A percentile compares a stretch with the other conserved stretches of the same genome.
These are phyloP conservation scores for Aureobasidium sp. DNA, from an alignment of 2,329 filamentous ascomycete species.

Conservation along the genomic window DNA sequence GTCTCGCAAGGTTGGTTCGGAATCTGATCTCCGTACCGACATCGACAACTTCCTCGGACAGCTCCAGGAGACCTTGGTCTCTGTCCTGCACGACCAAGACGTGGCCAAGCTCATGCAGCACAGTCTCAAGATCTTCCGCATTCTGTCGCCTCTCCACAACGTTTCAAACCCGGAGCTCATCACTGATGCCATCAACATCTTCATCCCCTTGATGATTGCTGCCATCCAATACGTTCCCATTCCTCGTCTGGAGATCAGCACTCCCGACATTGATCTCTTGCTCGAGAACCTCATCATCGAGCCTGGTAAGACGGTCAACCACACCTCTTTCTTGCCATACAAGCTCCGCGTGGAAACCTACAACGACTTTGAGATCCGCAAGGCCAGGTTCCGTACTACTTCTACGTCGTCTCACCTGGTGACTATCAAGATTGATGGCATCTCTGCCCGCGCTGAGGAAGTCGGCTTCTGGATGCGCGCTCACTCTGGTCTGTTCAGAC, in stretches of 20 bases:
- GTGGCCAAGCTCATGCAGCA: slow-evolving; percentile 61
- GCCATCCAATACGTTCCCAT: slow-evolving; percentile 82
- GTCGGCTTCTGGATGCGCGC: slow-evolving; percentile 82
- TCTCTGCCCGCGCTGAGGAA: slow-evolving; percentile 77
- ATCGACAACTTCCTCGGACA: slow-evolving; percentile 64
- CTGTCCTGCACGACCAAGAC: slow-evolving; percentile 62
- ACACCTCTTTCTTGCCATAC: slow-evolving; percentile 83
- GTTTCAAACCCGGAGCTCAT: slow-evolving; percentile 63
- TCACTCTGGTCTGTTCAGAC: slow-evolving; percentile 63
- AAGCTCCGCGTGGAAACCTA: slow-evolving; percentile 70
- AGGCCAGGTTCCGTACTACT: slow-evolving; percentile 62
- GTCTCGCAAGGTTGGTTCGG: slow-evolving; percentile 49
- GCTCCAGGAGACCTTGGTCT: slow-evolving; percentile 55
- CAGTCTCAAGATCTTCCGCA: slow-evolving; percentile 55
- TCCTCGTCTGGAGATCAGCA: slow-evolving; percentile 77
- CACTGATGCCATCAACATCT: slow-evolving; percentile 67
- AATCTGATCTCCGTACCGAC: slow-evolving; percentile 62
- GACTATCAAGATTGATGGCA: slow-evolving; percentile 68
- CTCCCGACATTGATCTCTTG: slow-evolving; percentile 73
- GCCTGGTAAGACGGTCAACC: slow-evolving; percentile 73
- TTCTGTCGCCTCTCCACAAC: slow-evolving; percentile 57
- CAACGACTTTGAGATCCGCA: slow-evolving; percentile 79
- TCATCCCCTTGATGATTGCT: slow-evolving; percentile 68
- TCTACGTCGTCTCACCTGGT: slow-evolving; percentile 58
- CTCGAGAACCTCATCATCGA: slow-evolving; percentile 87